Evolutionary conservation across 2,329 filamentous ascomycete genomes (phyloP).

Genomic region (Arthrobotrys pseudoclavata): DNA sequence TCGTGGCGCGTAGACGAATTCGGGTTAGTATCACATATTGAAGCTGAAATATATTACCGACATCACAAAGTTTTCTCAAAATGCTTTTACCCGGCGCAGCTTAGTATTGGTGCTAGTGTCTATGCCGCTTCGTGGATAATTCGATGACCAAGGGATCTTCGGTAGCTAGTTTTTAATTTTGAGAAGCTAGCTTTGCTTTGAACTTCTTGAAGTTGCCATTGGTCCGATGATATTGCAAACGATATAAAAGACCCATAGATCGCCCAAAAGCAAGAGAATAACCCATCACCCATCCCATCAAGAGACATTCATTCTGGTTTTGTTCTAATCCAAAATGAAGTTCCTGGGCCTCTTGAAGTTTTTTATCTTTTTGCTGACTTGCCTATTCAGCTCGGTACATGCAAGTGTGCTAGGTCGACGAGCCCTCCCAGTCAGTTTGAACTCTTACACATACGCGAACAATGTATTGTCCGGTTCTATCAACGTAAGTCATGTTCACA

Average conservation of each 20-base stretch:
- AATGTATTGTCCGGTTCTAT: slow-evolving; percentile 63
- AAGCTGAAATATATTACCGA: slow-evolving; percentile 26
- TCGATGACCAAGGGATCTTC: neutral
- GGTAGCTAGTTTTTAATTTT: neutral
- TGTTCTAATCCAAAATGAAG: slow-evolving; percentile 24
- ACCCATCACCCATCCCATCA: neutral
- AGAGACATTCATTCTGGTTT: slow-evolving; percentile 14
- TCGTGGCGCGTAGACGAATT: slow-evolving; percentile 5
- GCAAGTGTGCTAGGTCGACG: slow-evolving; percentile 59
- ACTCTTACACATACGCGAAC: slow-evolving; percentile 61
- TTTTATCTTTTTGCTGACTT: slow-evolving; percentile 25
- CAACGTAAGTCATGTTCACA: slow-evolving; percentile 59
- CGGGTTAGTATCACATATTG: slow-evolving; percentile 1
- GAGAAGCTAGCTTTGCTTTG: neutral
- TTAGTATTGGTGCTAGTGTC: neutral
- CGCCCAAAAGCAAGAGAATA: slow-evolving; percentile 12
- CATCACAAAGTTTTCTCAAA: slow-evolving; percentile 9
- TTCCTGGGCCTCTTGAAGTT: slow-evolving; percentile 20
- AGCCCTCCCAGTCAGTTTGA: slow-evolving; percentile 62
- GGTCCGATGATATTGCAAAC: neutral
- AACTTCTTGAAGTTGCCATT: neutral
- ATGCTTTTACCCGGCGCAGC: slow-evolving; percentile 5
- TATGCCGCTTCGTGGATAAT: slow-evolving; percentile 2
- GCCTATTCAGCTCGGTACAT: slow-evolving; percentile 28
- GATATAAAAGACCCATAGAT: slow-evolving; percentile 39